Base-by-base conservation (phyloP, 2,329 filamentous ascomycete genomes). In the Bimuria novae-zelandiae region DNA sequence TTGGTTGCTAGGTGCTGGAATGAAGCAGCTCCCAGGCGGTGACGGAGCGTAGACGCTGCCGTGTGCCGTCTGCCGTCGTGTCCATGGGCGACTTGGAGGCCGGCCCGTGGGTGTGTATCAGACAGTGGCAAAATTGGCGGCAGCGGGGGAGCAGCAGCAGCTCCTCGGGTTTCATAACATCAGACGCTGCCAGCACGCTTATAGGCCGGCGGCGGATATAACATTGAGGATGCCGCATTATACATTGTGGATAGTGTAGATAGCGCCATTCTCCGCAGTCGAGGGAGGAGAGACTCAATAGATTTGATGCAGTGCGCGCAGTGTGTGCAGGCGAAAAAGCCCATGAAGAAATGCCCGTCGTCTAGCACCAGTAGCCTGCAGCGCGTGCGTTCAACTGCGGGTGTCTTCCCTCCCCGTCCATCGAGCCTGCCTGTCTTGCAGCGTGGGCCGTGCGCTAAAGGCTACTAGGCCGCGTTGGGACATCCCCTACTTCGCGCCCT, bases 361-460 rank as follows among this genome's bases (percentile, higher is more conserved):
- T n/a, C n/a, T n/a, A n/a, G n/a, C n/a, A n/a, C n/a, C n/a, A n/a
- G 25, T 5, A 27, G 25, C 25, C 27, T n/a, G 27, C 41, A 42
- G 40, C 40, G 23, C 40, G 25, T 43, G 23, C 40, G 32, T 32
- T 16, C 5, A n/a, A 12, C 40, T 42, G 40, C n/a, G 36, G 25
- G 17, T 30, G 29, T 23, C 42, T 30, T 36, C 41, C 40, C 16
- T 30, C 23, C 23, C 40, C 25, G 40, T 25, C 40, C 40, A 21
- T 43, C 41, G 41, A 44, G 56, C 63, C 60, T 63, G 62, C 60
- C 55, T 56, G 3, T 46, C 63, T 57, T 63, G 62, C 60, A n/a
- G 55, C 56, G 3, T 36, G 40, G 48, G 11, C 48, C 40, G 33
- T 21, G 25, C 49, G 22, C 10, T n/a, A n/a, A n/a, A n/a, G 12